phyloP scores from a whole-genome alignment of 1,284 basidiomycete genomes.

The Amylostereum areolatum region DNA sequence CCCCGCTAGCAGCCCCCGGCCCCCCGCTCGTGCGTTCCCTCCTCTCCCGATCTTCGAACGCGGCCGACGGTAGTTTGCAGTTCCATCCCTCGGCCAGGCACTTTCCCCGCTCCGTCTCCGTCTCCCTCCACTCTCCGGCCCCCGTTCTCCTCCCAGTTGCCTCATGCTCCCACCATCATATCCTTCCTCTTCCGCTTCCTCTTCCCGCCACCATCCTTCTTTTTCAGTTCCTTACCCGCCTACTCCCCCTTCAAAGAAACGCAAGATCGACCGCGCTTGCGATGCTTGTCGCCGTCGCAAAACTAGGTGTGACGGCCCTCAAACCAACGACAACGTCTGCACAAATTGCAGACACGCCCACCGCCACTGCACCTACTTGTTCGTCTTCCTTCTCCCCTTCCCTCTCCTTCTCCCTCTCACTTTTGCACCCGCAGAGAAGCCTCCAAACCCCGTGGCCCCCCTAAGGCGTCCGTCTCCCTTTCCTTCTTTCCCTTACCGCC shows the following conservation, averaged over 20 bases:
- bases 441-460: constrained; percentile 77
- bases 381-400: constrained; percentile 21
- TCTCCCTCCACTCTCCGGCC: too few relatives aligned
- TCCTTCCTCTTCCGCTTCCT: too few relatives aligned
- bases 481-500: constrained; percentile 5
- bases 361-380: constrained; percentile 72
- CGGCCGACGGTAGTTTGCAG: too few relatives aligned
- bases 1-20: too few relatives aligned
- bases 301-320: constrained; percentile 66
- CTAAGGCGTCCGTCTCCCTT: constrained; percentile 63
- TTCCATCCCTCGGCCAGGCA: too few relatives aligned
- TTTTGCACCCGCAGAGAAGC: constrained; percentile 43
- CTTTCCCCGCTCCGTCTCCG: too few relatives aligned
- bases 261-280: constrained; percentile 64
- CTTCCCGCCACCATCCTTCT: too few relatives aligned
- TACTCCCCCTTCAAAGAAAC: constrained; percentile 30
- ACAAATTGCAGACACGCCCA: constrained; percentile 66
- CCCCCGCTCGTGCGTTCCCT: too few relatives aligned
- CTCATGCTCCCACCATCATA: too few relatives aligned
- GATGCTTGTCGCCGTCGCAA: constrained; percentile 64
- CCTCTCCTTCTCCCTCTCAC: constrained; percentile 3
- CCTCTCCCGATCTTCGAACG: too few relatives aligned
- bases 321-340: constrained; percentile 54
- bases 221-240: too few relatives aligned
- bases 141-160: too few relatives aligned